Base-by-base conservation (phyloP, 1,284 basidiomycete species). In the Spongispora temasekensis region DNA sequence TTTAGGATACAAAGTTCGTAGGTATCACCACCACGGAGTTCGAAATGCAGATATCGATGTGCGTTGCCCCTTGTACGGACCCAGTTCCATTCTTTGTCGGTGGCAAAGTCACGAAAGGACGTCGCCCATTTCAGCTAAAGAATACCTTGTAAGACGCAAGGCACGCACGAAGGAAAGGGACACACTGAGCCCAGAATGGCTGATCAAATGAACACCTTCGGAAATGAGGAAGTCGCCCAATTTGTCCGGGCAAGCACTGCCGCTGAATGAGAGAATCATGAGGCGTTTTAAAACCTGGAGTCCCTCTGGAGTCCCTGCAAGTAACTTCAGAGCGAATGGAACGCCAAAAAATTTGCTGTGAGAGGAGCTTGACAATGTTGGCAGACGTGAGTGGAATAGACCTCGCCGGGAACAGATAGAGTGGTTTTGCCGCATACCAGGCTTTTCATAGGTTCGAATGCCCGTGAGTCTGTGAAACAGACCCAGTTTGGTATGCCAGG, bases 61-160 rank as follows among this genome's bases (percentile, higher is more conserved):
- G 73, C 46, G 3, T 79, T 68, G 1, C 72, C 64, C 27, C 55
- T 74, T 35, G 72, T 60, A 59, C 83, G 68, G 67, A 87, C 72
- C 77, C 82, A 87, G 65, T 84, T 85, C 87, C 88, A 89, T 23
- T 71, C 79, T 64, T 83, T 83, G 75, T 89, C 87, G 6, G 61
- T 71, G 1, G 67, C 70, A 62, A 83, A 86, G 60, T 83, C 77
- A 13, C 84, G 78, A 55, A 75, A 75, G 10, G 83, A 84, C 66
- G 81, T 79, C 78, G 85, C 77, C 72, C 71, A 75, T 80, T 63
- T 78, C 63, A 23, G 56, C 60, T 65, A 23, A 54, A 51, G 42
- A 55, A 21, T 21, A 35, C 44, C 4, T 25, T 23, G 15, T 35
- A 15, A 58, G 21, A 53, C 4, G 0, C 4, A 1, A 23, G 9